These are phyloP conservation scores for Rhizopus delemar DNA, from an alignment of 371 early-diverging fungal genomes.

Conservation along the genomic window DNA sequence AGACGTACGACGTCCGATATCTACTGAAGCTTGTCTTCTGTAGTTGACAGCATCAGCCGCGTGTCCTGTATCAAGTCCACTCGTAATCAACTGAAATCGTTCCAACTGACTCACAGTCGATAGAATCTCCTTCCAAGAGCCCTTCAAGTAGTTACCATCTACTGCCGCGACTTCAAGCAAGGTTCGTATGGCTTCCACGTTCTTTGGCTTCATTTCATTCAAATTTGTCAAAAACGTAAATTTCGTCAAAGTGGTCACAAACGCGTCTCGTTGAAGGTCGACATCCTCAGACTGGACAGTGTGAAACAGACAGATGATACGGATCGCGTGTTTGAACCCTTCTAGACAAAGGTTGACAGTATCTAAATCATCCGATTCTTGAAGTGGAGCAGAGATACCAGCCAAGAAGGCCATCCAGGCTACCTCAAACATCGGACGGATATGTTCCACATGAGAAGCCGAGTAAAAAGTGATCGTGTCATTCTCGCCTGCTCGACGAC, in stretches of 20 bases:
- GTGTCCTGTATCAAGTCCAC: constrained; percentile 46
- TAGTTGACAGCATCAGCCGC: constrained; percentile 33
- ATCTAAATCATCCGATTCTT: constrained; percentile 78
- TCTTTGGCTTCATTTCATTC: constrained; percentile 82
- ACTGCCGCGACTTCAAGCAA: constrained; percentile 81
- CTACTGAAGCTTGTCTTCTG: constrained; percentile 36
- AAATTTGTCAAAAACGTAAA: constrained; percentile 83
- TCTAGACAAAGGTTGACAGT: constrained; percentile 70
- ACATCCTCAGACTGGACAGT: constrained; percentile 68
- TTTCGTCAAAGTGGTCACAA: constrained; percentile 85
- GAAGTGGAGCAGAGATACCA: constrained; percentile 81
- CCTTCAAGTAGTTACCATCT: constrained; percentile 81
- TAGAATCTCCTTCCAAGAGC: constrained; percentile 88
- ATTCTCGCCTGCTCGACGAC: constrained; percentile 44
- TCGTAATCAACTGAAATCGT: constrained; percentile 66
- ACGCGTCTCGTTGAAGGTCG: constrained; percentile 85
- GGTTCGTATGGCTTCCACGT: constrained; percentile 84
- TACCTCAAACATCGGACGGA: constrained; percentile 89
- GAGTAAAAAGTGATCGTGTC: constrained; percentile 60
- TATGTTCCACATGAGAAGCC: constrained; percentile 85
- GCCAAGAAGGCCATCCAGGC: constrained; percentile 91
- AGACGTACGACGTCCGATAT: constrained; percentile 41
- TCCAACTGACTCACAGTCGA: constrained; percentile 89
- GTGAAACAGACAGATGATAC: constrained; percentile 78
- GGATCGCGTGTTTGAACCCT: constrained; percentile 81